Base-by-base conservation (phyloP, 768 basidiomycete genomes). In the Hypholoma sublateritium region DNA sequence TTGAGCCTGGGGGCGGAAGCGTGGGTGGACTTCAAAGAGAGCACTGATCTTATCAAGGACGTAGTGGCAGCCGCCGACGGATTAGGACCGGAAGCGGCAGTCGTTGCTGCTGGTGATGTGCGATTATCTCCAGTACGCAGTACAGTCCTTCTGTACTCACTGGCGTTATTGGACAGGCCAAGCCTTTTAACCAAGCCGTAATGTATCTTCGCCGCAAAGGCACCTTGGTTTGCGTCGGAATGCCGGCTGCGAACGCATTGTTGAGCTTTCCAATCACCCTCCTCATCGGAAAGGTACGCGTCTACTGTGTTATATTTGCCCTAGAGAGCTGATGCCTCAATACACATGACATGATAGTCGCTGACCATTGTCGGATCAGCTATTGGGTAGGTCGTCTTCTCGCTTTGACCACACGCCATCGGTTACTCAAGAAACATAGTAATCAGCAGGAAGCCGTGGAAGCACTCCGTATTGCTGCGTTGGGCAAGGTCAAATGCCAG, bases 361-460 rank as follows among this genome's bases (percentile, higher is more conserved):
- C 55, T 66, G 57, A 77, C 58, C 49, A 77, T 83, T 53, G 52
- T 77, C 39, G 81, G 82, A 37, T 69, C 71, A 2, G 64, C 72
- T 19, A 64, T 76, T 55, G 75, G 76, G 76, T 76, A 57, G 11
- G 67, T 34, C 14, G 7, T 17, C n/a, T 19, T 56, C 16, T 17
- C 9, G n/a, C 4, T 28, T 17, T 34, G n/a, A 34, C 3, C 7
- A 21, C 3, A 16, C 11, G 3, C 14, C 16, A 25, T 35, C 37
- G 12, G 16, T 11, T 28, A 32, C 5, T 22, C 13, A 28, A 24
- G 25, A 42, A 49, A 28, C 19, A 24, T 35, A 86, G 88, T 1
- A 90, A 86, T 70, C 85, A 87, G 37, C 89, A 92, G 70, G 93
- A 94, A 62, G 80, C 85, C 8, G 70, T 79, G n/a, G 91, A 95